phyloP scores from a whole-genome alignment of 176 grass and related monocot genomes.

The Typha latifolia region DNA sequence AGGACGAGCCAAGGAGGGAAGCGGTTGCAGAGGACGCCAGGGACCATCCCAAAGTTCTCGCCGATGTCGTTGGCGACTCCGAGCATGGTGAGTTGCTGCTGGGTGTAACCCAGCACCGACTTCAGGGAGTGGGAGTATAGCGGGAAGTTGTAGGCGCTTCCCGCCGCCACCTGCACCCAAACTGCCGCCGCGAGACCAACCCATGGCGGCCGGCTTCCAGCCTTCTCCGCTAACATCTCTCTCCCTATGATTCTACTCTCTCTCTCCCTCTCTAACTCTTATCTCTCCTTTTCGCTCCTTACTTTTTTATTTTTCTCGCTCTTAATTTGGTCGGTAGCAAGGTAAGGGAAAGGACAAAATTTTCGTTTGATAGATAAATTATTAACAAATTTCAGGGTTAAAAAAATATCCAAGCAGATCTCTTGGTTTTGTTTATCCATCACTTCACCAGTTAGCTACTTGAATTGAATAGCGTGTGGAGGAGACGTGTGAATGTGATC shows the following conservation, averaged over 20 bases:
- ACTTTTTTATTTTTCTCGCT: too few relatives aligned
- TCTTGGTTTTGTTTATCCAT: too few relatives aligned
- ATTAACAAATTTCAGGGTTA: too few relatives aligned
- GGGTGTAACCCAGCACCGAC: slow-evolving; percentile 37
- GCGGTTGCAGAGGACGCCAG: slow-evolving; percentile 77
- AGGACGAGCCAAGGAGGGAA: slow-evolving; percentile 63
- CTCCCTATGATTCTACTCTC: background rate
- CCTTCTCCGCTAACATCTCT: slow-evolving; percentile 36
- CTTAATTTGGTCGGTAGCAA: background rate
- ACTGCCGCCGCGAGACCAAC: slow-evolving; percentile 59
- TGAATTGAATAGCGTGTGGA: too few relatives aligned
- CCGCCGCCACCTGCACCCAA: slow-evolving; percentile 76
- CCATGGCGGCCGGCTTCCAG: slow-evolving; percentile 89
- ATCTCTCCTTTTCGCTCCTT: background rate
- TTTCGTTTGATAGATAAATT: too few relatives aligned
- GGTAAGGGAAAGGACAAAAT: too few relatives aligned
- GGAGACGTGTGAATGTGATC: too few relatives aligned
- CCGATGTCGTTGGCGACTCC: slow-evolving; percentile 86
- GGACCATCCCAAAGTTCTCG: slow-evolving; percentile 71
- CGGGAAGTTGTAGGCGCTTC: slow-evolving; percentile 62
- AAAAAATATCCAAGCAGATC: too few relatives aligned
- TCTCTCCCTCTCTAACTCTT: too few relatives aligned
- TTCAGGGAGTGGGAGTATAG: slow-evolving; percentile 95
- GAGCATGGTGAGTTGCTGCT: slow-evolving; percentile 73
- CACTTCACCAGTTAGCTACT: too few relatives aligned